Percentiles rank a stretch among this genome's conserved stretches.
phyloP scores from a whole-genome alignment of 2,329 filamentous ascomycete genomes.

The Dactylella cylindrospora region DNA sequence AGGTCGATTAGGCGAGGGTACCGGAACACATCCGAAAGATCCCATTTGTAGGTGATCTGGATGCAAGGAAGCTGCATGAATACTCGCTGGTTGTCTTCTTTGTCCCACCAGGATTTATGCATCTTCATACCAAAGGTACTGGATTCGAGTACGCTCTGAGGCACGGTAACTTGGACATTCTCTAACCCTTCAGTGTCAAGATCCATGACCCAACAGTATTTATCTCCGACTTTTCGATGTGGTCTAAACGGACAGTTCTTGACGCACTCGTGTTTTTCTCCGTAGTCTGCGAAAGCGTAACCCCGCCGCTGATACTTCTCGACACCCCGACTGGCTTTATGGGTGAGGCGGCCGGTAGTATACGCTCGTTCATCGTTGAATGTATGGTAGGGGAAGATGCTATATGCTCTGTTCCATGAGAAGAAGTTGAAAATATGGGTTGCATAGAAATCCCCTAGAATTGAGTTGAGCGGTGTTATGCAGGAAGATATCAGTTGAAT shows the following conservation, averaged over 20 bases:
- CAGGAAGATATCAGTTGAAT: slow-evolving; percentile 26
- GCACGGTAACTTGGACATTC: background rate
- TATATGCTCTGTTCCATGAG: slow-evolving; percentile 35
- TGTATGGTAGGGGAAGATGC: slow-evolving; percentile 36
- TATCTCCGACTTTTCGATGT: slow-evolving; percentile 30
- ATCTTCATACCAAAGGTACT: slow-evolving; percentile 32
- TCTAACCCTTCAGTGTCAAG: slow-evolving; percentile 28
- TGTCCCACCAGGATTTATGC: slow-evolving; percentile 26
- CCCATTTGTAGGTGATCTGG: background rate
- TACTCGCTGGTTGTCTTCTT: background rate
- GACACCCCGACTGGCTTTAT: background rate
- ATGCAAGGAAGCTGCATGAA: background rate
- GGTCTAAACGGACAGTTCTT: slow-evolving; percentile 26
- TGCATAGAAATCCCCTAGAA: slow-evolving; percentile 33
- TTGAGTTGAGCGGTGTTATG: slow-evolving; percentile 2
- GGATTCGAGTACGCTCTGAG: slow-evolving; percentile 9
- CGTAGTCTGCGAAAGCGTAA: slow-evolving; percentile 10
- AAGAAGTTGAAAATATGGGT: slow-evolving; percentile 40
- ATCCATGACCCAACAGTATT: slow-evolving; percentile 27
- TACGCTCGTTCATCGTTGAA: slow-evolving; percentile 14
- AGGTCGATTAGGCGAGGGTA: slow-evolving; percentile 12
- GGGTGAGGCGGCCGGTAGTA: slow-evolving; percentile 1
- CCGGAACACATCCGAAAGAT: background rate
- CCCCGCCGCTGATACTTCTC: slow-evolving; percentile 29
- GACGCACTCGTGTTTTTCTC: slow-evolving; percentile 19